Conservation (phyloP, 2,329 filamentous ascomycete species). For the Diaporthe eres region DNA sequence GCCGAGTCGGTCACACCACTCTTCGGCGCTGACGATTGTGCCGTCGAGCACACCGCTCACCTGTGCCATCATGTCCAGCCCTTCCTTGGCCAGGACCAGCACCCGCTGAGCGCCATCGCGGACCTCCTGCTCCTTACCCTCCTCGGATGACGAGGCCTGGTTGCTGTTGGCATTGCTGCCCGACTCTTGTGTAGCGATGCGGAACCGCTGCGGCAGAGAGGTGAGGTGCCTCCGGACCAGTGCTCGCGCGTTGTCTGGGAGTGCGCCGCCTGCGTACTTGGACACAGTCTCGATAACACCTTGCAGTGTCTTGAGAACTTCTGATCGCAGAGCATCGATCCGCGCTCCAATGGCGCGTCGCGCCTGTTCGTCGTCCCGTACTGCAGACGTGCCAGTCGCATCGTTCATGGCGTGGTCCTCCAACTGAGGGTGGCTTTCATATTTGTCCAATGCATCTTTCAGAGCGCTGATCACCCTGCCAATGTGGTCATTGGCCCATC, state of each 20-base stretch:
- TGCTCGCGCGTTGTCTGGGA: slow-evolving; percentile 88
- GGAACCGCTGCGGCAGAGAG: slow-evolving; percentile 87
- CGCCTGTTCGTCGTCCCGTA: slow-evolving; percentile 47
- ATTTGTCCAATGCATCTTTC: slow-evolving; percentile 83
- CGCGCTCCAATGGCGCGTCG: slow-evolving; percentile 68
- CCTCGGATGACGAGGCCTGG: slow-evolving; percentile 48
- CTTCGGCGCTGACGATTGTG: slow-evolving; percentile 90
- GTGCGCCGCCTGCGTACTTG: slow-evolving; percentile 89
- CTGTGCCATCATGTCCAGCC: slow-evolving; percentile 93
- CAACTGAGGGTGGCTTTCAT: slow-evolving; percentile 67
- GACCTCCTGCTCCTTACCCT: slow-evolving; percentile 55
- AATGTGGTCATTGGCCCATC: slow-evolving; percentile 86
- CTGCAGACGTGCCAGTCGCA: slow-evolving; percentile 34
- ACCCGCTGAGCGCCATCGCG: slow-evolving; percentile 80
- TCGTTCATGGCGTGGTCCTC: slow-evolving; percentile 47
- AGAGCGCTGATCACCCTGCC: slow-evolving; percentile 81
- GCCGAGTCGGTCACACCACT: slow-evolving; percentile 88
- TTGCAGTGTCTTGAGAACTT: slow-evolving; percentile 84
- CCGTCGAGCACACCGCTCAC: slow-evolving; percentile 90
- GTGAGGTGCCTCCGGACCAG: slow-evolving; percentile 88
- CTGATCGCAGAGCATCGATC: slow-evolving; percentile 77
- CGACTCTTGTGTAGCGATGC: slow-evolving; percentile 70
- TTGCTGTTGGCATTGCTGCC: slow-evolving; percentile 47
- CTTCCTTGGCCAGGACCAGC: slow-evolving; percentile 88
- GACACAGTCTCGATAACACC: slow-evolving; percentile 88